These are phyloP conservation scores for Malassezia nana DNA, from an alignment of 1,284 basidiomycete genomes.

Conservation along the genomic window DNA sequence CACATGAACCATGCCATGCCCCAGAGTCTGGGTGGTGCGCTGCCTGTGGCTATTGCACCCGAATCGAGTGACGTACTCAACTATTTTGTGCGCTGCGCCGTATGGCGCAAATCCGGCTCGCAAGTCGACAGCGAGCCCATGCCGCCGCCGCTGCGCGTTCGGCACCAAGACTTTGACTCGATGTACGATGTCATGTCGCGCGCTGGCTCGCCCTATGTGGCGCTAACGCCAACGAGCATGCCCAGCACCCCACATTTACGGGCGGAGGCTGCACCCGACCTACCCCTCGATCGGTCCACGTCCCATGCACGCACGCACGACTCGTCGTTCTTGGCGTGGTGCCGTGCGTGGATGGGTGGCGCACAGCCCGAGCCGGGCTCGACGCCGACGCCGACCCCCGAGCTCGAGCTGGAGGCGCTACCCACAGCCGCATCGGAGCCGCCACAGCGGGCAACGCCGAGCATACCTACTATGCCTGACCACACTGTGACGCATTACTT, in stretches of 20 bases:
- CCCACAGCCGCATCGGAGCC: background rate
- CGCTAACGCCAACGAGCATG: constrained; percentile 4
- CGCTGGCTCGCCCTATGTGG: constrained; percentile 14
- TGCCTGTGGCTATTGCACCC: constrained; percentile 26
- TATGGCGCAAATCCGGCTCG: constrained; percentile 7
- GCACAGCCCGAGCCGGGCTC: background rate
- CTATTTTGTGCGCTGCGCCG: constrained; percentile 14
- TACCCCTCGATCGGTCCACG: background rate
- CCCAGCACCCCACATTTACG: constrained; percentile 4
- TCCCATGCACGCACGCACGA: background rate
- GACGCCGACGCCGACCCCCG: background rate
- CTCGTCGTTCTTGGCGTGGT: background rate
- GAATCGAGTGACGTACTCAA: constrained; percentile 36
- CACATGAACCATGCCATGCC: constrained; percentile 57
- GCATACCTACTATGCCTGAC: background rate
- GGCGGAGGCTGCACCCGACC: background rate
- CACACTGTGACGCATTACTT: constrained; percentile 20
- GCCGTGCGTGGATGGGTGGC: background rate
- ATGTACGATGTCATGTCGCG: constrained; percentile 38
- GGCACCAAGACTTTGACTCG: constrained; percentile 26
- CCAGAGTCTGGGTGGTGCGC: constrained; percentile 27
- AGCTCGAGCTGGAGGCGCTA: background rate
- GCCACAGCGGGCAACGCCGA: background rate
- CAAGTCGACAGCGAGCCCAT: constrained; percentile 14
- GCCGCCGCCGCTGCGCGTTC: constrained; percentile 13